These are phyloP conservation scores for Ophiocordyceps polyrhachis-furcata DNA, from an alignment of 2,329 filamentous ascomycete genomes.

Conservation along the genomic window DNA sequence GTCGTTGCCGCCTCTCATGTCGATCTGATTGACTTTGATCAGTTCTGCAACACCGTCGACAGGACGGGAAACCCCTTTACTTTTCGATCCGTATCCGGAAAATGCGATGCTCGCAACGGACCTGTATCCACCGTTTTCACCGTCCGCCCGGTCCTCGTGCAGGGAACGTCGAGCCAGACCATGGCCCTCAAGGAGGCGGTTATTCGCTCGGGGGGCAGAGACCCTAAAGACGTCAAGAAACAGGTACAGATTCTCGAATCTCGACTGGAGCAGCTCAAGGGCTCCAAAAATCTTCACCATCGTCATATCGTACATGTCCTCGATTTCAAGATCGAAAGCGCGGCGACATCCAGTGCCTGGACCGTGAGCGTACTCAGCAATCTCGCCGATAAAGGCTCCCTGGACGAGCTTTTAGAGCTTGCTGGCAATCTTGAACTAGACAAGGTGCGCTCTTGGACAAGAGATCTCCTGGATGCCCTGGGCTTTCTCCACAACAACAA, in stretches of 20 bases:
- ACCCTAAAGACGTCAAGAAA: slow-evolving; percentile 49
- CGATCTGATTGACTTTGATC: slow-evolving; percentile 42
- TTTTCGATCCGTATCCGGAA: slow-evolving; percentile 55
- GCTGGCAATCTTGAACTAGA: slow-evolving; percentile 54
- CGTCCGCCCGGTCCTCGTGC: slow-evolving; percentile 47
- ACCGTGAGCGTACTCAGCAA: slow-evolving; percentile 59
- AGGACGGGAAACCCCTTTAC: slow-evolving; percentile 41
- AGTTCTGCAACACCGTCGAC: slow-evolving; percentile 44
- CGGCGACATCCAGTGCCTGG: slow-evolving; percentile 30
- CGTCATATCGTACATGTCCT: slow-evolving; percentile 61
- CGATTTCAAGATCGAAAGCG: slow-evolving; percentile 60
- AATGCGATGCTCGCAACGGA: slow-evolving; percentile 45
- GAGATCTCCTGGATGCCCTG: slow-evolving; percentile 74
- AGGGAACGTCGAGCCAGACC: slow-evolving; percentile 36
- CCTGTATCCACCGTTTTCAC: slow-evolving; percentile 50
- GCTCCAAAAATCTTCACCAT: slow-evolving; percentile 55
- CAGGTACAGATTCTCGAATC: slow-evolving; percentile 60
- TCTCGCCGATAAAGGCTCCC: slow-evolving; percentile 61
- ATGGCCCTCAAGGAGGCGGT: slow-evolving; percentile 57
- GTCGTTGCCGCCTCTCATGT: slow-evolving; percentile 9
- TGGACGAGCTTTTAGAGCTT: slow-evolving; percentile 66
- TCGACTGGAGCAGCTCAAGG: slow-evolving; percentile 56
- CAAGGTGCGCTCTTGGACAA: slow-evolving; percentile 75
- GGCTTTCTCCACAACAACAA: slow-evolving; percentile 75
- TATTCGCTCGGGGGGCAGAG: slow-evolving; percentile 37